Conservation (phyloP, 1,139 yeast genomes). For the Geotrichum reessii region DNA sequence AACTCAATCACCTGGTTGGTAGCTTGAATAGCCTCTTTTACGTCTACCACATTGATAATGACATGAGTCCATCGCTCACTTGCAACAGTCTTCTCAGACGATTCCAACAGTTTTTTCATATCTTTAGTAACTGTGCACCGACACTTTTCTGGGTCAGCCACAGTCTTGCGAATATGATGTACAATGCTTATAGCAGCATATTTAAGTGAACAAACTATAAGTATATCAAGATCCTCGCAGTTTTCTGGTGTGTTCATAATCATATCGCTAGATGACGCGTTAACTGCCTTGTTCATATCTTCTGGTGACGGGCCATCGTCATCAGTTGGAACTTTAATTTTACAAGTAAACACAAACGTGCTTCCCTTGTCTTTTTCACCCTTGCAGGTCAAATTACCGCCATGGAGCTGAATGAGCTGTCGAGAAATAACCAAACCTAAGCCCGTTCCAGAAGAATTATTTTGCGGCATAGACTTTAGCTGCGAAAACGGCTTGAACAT, state of each 20-base stretch:
- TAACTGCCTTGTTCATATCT: conserved; percentile 22
- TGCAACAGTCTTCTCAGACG: background rate
- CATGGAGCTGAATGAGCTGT: conserved; percentile 79
- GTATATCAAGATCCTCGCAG: conserved; percentile 22
- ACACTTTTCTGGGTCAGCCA: conserved; percentile 28
- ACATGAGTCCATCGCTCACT: conserved; percentile 31
- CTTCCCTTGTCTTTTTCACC: conserved; percentile 77
- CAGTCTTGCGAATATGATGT: conserved; percentile 33
- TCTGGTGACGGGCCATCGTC: conserved; percentile 28
- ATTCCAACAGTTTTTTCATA: conserved; percentile 15
- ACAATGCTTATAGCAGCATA: conserved; percentile 32
- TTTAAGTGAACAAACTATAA: conserved; percentile 32
- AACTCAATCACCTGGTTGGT: conserved; percentile 9
- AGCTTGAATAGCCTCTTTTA: conserved; percentile 23
- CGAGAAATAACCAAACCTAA: conserved; percentile 80
- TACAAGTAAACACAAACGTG: conserved; percentile 45
- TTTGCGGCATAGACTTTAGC: conserved; percentile 39
- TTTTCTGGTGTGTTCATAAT: conserved; percentile 6
- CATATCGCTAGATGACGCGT: conserved; percentile 11
- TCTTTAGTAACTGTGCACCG: conserved; percentile 21
- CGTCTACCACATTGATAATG: conserved; percentile 29
- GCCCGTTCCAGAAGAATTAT: conserved; percentile 64
- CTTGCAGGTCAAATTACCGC: conserved; percentile 67
- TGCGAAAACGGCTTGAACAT: conserved; percentile 93
- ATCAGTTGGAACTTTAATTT: conserved; percentile 30